Conservation (phyloP, 1,284 basidiomycete species). For the Cerioporus squamosus region DNA sequence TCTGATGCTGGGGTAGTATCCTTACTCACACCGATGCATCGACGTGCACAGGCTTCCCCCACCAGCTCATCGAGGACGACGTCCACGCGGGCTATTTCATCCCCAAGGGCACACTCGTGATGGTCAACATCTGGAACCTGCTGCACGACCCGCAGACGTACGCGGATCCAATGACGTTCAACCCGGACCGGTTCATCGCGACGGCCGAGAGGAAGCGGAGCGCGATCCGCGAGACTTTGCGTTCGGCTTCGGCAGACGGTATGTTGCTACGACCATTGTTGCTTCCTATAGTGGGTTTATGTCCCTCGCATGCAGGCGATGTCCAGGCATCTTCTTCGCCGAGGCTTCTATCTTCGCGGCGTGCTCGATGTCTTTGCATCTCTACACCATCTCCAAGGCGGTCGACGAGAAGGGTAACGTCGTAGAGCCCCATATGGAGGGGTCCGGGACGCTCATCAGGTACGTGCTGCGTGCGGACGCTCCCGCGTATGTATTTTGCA, state of each 20-base stretch:
- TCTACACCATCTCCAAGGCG: constrained; percentile 35
- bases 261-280: background rate
- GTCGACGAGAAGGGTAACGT: constrained; percentile 21
- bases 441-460: constrained; percentile 28
- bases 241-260: constrained; percentile 34
- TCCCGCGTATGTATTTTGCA: background rate
- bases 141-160: constrained; percentile 35
- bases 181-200: constrained; percentile 33
- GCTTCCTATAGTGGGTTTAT: background rate
- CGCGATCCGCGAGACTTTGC: constrained; percentile 27
- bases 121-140: constrained; percentile 34
- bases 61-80: constrained; percentile 33
- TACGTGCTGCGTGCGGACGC: constrained; percentile 14
- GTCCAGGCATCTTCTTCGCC: constrained; percentile 30
- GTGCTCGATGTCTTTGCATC: constrained; percentile 33
- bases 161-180: constrained; percentile 33
- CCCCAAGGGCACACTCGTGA: constrained; percentile 33
- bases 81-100: constrained; percentile 32
- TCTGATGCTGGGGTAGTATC: too few relatives aligned
- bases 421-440: constrained; percentile 24
- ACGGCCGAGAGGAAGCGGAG: constrained; percentile 18
- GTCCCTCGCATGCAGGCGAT: constrained; percentile 7
- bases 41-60: constrained; percentile 26
- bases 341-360: constrained; percentile 38
- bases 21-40: background rate